A percentile compares a stretch with the other conserved stretches of the same genome.
These are phyloP conservation scores for Arthrocladium fulminans DNA, from an alignment of 2,329 filamentous ascomycete species.

Conservation along the genomic window DNA sequence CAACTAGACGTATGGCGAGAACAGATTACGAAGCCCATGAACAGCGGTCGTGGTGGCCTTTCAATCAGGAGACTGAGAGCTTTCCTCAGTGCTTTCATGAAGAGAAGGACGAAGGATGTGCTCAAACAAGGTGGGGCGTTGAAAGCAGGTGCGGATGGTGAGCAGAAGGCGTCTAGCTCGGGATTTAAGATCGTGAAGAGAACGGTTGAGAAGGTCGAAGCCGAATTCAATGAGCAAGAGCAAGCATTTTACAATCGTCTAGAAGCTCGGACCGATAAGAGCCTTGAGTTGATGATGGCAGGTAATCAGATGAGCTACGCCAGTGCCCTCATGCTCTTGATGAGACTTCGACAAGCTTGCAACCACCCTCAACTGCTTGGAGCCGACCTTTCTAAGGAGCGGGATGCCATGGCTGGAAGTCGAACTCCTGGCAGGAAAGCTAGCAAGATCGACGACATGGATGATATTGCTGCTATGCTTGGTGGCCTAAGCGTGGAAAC, in stretches of 20 bases:
- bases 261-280: conserved; percentile 74
- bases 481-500: conserved; percentile 69
- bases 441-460: conserved; percentile 56
- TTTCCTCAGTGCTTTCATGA: conserved; percentile 90
- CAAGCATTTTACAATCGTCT: conserved; percentile 76
- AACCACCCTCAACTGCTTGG: conserved; percentile 87
- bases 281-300: conserved; percentile 72
- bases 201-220: conserved; percentile 71
- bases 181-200: conserved; percentile 88
- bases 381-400: conserved; percentile 76
- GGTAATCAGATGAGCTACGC: conserved; percentile 77
- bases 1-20: conserved; percentile 81
- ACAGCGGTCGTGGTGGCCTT: conserved; percentile 77
- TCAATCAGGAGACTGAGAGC: conserved; percentile 80
- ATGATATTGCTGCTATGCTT: conserved; percentile 77
- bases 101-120: conserved; percentile 96
- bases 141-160: conserved; percentile 55
- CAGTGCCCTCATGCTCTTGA: conserved; percentile 81
- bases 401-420: conserved; percentile 62
- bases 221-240: conserved; percentile 71
- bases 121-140: conserved; percentile 77
- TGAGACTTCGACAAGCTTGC: conserved; percentile 84
- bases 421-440: conserved; percentile 39
- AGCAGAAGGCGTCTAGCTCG: conserved; percentile 47
- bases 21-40: conserved; percentile 81